Evolutionary conservation across 495 filamentous ascomycete species (phyloP).

Genomic region (Trichoderma parareesei): DNA sequence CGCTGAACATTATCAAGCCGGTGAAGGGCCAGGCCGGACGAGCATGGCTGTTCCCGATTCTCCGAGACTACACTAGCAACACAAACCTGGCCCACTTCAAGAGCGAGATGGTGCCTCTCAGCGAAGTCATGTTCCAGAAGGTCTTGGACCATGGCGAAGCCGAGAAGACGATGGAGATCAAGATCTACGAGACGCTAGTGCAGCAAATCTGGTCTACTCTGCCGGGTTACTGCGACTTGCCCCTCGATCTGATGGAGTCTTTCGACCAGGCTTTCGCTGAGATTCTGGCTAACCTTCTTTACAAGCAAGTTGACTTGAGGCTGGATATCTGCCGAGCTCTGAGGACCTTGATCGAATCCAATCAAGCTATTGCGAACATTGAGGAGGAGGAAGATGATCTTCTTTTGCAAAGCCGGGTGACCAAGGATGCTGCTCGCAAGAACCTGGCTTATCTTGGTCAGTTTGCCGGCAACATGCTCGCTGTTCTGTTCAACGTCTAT

Average conservation of each 20-base stretch:
- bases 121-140: slow-evolving; percentile 80
- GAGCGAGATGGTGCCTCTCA: slow-evolving; percentile 75
- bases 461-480: slow-evolving; percentile 80
- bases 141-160: slow-evolving; percentile 69
- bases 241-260: slow-evolving; percentile 64
- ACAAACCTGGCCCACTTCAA: slow-evolving; percentile 81
- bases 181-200: slow-evolving; percentile 94
- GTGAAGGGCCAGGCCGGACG: slow-evolving; percentile 68
- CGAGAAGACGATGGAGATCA: slow-evolving; percentile 86
- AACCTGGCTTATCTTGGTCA: slow-evolving; percentile 70
- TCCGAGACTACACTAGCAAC: slow-evolving; percentile 78
- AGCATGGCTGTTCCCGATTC: slow-evolving; percentile 88
- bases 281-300: slow-evolving; percentile 80
- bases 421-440: slow-evolving; percentile 62
- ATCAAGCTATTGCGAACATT: slow-evolving; percentile 61
- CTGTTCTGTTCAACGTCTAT: slow-evolving; percentile 97
- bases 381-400: slow-evolving; percentile 54
- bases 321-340: slow-evolving; percentile 78
- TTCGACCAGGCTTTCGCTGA: slow-evolving; percentile 92
- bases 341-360: slow-evolving; percentile 82
- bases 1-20: slow-evolving; percentile 74
- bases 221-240: slow-evolving; percentile 91
- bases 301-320: slow-evolving; percentile 81
- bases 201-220: slow-evolving; percentile 91
- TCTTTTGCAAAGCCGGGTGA: slow-evolving; percentile 61